phyloP scores from a whole-genome alignment of 2,329 filamentous ascomycete genomes.

The Cladosporium sp. region DNA sequence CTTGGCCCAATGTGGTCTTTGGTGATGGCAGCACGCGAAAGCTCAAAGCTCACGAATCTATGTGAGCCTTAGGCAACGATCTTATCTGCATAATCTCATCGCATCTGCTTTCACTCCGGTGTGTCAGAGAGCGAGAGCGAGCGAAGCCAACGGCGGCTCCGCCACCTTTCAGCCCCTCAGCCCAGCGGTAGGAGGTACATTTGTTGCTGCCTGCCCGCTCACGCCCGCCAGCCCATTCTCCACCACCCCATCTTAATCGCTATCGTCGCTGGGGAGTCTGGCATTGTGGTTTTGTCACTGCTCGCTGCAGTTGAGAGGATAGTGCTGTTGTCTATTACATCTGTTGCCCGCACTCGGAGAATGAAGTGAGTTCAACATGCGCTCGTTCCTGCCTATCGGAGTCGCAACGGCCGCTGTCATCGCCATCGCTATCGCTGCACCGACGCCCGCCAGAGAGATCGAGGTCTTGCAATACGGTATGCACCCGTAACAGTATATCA shows the following conservation, averaged over 20 bases:
- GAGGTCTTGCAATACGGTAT: slow-evolving; percentile 18
- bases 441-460: slow-evolving; percentile 10
- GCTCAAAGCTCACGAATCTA: background rate
- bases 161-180: background rate
- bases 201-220: slow-evolving; percentile 8
- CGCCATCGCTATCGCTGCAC: slow-evolving; percentile 11
- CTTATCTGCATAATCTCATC: background rate
- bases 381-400: slow-evolving; percentile 14
- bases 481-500: background rate
- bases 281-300: slow-evolving; percentile 6
- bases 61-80: background rate
- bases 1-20: slow-evolving; percentile 8
- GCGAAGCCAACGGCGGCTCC: background rate
- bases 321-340: background rate
- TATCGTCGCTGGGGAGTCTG: slow-evolving; percentile 1
- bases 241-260: background rate
- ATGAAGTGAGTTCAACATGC: slow-evolving; percentile 14
- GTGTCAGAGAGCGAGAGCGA: slow-evolving; percentile 5
- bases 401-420: slow-evolving; percentile 9
- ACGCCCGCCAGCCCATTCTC: background rate
- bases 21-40: background rate
- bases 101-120: background rate
- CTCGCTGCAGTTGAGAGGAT: slow-evolving; percentile 9
- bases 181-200: slow-evolving; percentile 2
- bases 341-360: background rate